Base-by-base conservation (phyloP, 495 filamentous ascomycete genomes). In the Amphirosellinia nigrospora region DNA sequence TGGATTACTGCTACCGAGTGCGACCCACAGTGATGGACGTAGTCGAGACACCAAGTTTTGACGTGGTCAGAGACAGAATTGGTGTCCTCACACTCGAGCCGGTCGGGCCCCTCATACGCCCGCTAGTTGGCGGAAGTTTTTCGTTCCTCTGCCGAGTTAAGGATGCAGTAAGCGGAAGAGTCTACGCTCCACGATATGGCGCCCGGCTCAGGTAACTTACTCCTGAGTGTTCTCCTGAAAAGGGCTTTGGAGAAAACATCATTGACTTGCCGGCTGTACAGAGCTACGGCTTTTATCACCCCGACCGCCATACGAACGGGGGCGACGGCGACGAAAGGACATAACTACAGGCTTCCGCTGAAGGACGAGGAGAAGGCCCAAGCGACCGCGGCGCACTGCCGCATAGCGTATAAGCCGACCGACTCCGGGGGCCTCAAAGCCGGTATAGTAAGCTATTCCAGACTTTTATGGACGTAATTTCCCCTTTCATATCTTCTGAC, bases 281-380 rank as follows among this genome's bases (percentile, higher is more conserved):
- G 55, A 36, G 55, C 55, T 58, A 58, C 55, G n/a, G 55, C 55
- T 9, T 58, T 36, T 58, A 21, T 58, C 19, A 21, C 13, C n/a
- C n/a, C 32, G 4, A 21, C 16, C 5, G 30, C 55, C 30, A 0
- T 36, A n/a, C 55, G 55, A 36, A 11, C 16, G 2, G 30, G 16
- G 5, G 5, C 16, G 55, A n/a, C 16, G 32, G 4, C 3, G 32
- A 32, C 2, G 19, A 36, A 13, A n/a, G 50, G 50, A 8, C 30
- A 36, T 13, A 58, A 36, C 32, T 58, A 58, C n/a, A 34, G 2
- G 32, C 28, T 34, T 36, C 30, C 55, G 32, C 21, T 58, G 16
- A 58, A 34, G 32, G 30, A 34, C 19, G 16, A 10, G 1, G 55
- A 58, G 28, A 58, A 36, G 11, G 30, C 30, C 19, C n/a, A 36